A percentile compares a stretch with the other conserved stretches of the same genome.
Evolutionary conservation across 1,284 basidiomycete genomes (phyloP).

Genomic region (Cryptococcus jaspeensis): DNA sequence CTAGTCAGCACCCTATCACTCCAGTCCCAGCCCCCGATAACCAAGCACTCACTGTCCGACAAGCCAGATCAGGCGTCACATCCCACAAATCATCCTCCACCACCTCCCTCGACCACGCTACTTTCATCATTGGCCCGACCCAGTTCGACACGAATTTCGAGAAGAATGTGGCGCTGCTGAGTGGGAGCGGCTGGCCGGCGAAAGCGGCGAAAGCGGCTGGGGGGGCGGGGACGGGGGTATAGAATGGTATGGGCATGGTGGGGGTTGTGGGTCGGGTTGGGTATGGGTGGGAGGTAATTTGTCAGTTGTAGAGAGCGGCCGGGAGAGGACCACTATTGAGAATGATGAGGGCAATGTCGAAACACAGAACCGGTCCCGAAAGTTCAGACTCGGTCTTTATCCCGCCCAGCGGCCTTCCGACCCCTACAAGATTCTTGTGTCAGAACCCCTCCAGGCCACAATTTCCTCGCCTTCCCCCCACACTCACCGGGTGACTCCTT

Average conservation of each 20-base stretch:
- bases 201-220: slow-evolving; percentile 21
- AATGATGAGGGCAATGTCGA: neutral
- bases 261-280: too few species aligned
- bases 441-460: too few species aligned
- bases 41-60: neutral
- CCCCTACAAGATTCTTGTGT: too few species aligned
- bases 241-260: slow-evolving; percentile 30
- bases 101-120: slow-evolving; percentile 26
- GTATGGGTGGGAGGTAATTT: too few species aligned
- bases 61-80: neutral
- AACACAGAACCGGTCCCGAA: too few species aligned
- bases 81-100: slow-evolving; percentile 16
- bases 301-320: too few species aligned
- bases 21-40: neutral
- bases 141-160: slow-evolving; percentile 25
- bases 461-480: too few species aligned
- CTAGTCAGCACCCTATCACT: neutral
- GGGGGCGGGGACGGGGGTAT: slow-evolving; percentile 22
- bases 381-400: too few species aligned
- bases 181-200: slow-evolving; percentile 19
- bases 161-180: slow-evolving; percentile 11
- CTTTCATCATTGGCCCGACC: slow-evolving; percentile 27
- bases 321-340: too few species aligned
- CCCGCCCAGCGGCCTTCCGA: too few species aligned
- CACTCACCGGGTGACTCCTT: too few species aligned